Evolutionary conservation across 345 rosid species (phyloP), one percentile per base, ranked within the genome.

Genomic region (Corchorus olitorius): DNA sequence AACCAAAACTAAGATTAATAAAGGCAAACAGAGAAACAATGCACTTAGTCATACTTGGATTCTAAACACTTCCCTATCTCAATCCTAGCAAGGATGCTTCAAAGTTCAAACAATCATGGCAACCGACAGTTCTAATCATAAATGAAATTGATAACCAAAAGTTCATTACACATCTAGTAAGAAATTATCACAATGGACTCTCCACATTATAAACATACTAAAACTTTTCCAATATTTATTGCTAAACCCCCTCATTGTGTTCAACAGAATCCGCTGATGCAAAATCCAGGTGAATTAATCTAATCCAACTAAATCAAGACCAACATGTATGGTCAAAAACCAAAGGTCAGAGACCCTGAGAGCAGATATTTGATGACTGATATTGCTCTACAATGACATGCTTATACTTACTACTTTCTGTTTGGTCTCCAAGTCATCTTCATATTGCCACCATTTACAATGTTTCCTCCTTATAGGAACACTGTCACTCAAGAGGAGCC

Each of bases 21-120:
- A 27, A 27, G 27, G 27, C 27, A 27, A 27, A 27, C 27, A 27
- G 27, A 27, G 27, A 27, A 27, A 27, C 27, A 27, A 12, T 33
- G 37, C 41, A 33, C 22, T n/a, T 6, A 4, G 20, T 14, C 11
- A 41, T 65, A 65, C 11, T 41, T 45, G 6, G 14, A 45, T n/a
- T 46, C 71, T 66, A n/a, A n/a, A n/a, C 19, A 66, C 71, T 45
- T 66, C 53, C 54, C 4, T 11, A 66, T 43, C 27, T 65, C 12
- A 65, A 66, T 67, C 72, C 37, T 19, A 67, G 35, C 37, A 46
- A 67, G 55, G 55, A 67, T 6, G 39, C n/a, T 2, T 11, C 39
- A 67, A 46, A 48, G 6, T 17, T 20, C 27, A 46, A 46, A 48
- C 49, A 68, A 68, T 68, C 48, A 49, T 68, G 27, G 55, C 20